phyloP scores from a whole-genome alignment of 2,329 filamentous ascomycete genomes.

The Dactylellina haptotyla region DNA sequence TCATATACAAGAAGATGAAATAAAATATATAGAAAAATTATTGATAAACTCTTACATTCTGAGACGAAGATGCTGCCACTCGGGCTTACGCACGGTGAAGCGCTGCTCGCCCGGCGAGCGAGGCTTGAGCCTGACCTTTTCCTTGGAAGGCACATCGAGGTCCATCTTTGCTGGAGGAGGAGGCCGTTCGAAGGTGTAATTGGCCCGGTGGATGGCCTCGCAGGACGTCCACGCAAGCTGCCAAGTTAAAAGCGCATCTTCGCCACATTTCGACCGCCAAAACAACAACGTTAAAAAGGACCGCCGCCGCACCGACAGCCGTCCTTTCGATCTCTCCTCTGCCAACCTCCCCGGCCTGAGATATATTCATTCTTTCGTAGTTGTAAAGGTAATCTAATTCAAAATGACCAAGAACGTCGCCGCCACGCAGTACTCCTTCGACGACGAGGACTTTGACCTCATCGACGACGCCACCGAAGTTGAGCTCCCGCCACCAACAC shows the following conservation, averaged over 20 bases:
- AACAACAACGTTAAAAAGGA: not conserved
- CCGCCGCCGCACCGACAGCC: not conserved
- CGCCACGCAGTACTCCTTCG: constrained; percentile 11
- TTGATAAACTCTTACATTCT: constrained; percentile 53
- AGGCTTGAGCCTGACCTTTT: constrained; percentile 1
- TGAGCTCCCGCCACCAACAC: constrained; percentile 42
- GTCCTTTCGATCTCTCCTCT: not conserved
- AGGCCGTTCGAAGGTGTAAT: not conserved
- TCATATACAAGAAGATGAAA: not conserved
- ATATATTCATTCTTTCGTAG: not conserved
- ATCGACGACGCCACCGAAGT: constrained; percentile 46
- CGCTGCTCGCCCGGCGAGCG: constrained; percentile 34
- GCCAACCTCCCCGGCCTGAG: not conserved
- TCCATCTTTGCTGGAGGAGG: not conserved
- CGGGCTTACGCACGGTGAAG: constrained; percentile 56
- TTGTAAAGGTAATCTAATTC: not conserved
- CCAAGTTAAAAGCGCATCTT: constrained; percentile 21
- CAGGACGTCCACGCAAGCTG: constrained; percentile 18
- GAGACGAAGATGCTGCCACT: constrained; percentile 57
- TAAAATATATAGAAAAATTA: not conserved
- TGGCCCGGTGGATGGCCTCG: not conserved
- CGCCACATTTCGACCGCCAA: constrained; percentile 16
- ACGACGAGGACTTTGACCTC: constrained; percentile 50
- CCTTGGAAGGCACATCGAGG: not conserved
- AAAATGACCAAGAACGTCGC: constrained; percentile 46